Base-by-base conservation (phyloP, 1,139 yeast genomes). In the Yamadazyma spencermartinsiae region DNA sequence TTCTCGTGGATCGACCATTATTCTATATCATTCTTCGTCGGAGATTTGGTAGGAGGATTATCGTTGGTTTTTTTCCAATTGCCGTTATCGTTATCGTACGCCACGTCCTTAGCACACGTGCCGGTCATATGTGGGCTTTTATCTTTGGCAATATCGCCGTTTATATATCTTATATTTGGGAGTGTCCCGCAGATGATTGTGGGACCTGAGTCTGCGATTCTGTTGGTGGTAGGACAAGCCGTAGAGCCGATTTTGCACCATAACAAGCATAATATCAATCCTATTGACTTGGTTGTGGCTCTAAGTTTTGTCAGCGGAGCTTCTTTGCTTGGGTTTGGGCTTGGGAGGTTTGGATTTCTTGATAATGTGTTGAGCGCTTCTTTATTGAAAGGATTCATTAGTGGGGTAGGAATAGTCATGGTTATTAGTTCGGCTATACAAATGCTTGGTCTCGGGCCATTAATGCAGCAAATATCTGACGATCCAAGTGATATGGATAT, bases 151-250 rank as follows among this genome's bases (percentile, higher is more conserved):
- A 66, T 90, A 3, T 82, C 96, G 1, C 98, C 98, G 0, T 65
- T 90, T 35, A 72, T 92, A 3, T 92, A 92, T 56, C 73, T 87
- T 37, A 49, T 90, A 1, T 76, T 90, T 55, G 98, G 98, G 0
- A 82, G 96, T 17, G 96, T 89, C 1, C 98, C 98, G 0, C 95
- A 86, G 54, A 86, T 92, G 96, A 85, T 90, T 39, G 95, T 90
- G 6, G 98, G 98, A 0, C 98, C 98, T 0, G 98, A 92, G 56
- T 94, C 92, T 7, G 96, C 98, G 1, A 85, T 90, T 20, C 86
- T 95, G 1, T 71, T 92, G 56, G 84, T 92, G 31, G 87, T 92
- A 2, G 98, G 98, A 3, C 96, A 88, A 56, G 89, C 94, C 0
- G 83, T 89, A n/a, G 88, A 86, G 45, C 80, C 85, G 10, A 56